A percentile compares a stretch with the other conserved stretches of the same genome.
Evolutionary conservation across 2,329 filamentous ascomycete genomes (phyloP).

Genomic region (Nannizzia gypsea): DNA sequence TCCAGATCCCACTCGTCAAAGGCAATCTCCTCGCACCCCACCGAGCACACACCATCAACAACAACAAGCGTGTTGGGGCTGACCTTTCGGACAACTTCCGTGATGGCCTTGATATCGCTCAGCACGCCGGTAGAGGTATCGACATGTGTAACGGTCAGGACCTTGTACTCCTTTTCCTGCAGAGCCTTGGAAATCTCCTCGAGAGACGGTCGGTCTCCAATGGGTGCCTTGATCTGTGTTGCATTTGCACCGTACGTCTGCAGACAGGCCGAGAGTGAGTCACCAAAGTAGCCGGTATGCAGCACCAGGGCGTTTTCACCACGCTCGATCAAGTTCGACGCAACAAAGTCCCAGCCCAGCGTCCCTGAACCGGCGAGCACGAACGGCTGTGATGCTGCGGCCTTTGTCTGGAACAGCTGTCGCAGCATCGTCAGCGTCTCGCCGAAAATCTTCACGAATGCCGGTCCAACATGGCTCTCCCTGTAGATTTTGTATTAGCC

Average conservation of each 20-base stretch:
- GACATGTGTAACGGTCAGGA: slow-evolving; percentile 89
- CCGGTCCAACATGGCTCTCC: slow-evolving; percentile 84
- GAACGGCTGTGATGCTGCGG: slow-evolving; percentile 75
- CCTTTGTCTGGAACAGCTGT: slow-evolving; percentile 84
- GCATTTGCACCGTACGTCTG: slow-evolving; percentile 81
- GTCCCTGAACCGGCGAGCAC: slow-evolving; percentile 91
- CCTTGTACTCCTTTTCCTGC: slow-evolving; percentile 83
- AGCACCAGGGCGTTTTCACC: slow-evolving; percentile 87
- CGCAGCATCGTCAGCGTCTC: slow-evolving; percentile 79
- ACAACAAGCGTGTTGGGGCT: slow-evolving; percentile 85
- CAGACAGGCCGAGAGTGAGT: slow-evolving; percentile 87
- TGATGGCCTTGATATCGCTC: slow-evolving; percentile 74
- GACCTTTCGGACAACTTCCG: slow-evolving; percentile 70
- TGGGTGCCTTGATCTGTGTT: slow-evolving; percentile 77
- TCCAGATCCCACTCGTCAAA: slow-evolving; percentile 95
- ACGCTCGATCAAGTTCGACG: slow-evolving; percentile 81
- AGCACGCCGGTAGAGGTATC: slow-evolving; percentile 95
- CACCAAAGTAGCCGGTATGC: slow-evolving; percentile 93
- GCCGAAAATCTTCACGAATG: slow-evolving; percentile 82
- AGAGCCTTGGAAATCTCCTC: slow-evolving; percentile 80
- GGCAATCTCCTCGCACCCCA: slow-evolving; percentile 87
- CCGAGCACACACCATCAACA: slow-evolving; percentile 94
- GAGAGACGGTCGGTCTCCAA: slow-evolving; percentile 77
- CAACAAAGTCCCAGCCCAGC: slow-evolving; percentile 89
- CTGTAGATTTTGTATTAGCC: slow-evolving; percentile 35